These are phyloP conservation scores for Russula sp. DNA, from an alignment of 768 basidiomycete genomes.

Conservation along the genomic window DNA sequence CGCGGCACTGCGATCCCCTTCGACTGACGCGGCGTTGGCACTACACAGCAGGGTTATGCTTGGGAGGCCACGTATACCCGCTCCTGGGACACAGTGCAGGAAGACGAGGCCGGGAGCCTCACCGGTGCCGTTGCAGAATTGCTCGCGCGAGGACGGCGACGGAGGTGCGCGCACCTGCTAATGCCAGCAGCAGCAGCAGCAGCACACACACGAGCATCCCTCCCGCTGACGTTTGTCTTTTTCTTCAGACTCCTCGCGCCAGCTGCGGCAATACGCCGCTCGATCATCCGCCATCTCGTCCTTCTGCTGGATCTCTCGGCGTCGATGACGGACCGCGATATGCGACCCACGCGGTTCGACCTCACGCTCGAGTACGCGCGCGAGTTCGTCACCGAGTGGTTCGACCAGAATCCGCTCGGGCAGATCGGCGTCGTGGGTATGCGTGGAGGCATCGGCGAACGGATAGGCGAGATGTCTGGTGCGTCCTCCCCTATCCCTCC, in stretches of 20 bases:
- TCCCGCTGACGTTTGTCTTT: background rate
- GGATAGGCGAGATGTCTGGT: constrained; percentile 92
- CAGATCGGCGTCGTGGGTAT: constrained; percentile 95
- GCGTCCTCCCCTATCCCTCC: constrained; percentile 21
- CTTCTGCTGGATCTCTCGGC: constrained; percentile 87
- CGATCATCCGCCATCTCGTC: constrained; percentile 93
- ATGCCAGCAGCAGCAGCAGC: background rate
- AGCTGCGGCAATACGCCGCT: constrained; percentile 81
- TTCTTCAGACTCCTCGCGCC: constrained; percentile 55
- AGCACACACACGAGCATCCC: background rate
- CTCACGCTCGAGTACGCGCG: constrained; percentile 83
- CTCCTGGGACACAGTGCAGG: constrained; percentile 96
- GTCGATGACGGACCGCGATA: constrained; percentile 93
- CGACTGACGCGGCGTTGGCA: background rate
- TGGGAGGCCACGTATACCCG: constrained; percentile 96
- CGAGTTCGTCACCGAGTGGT: constrained; percentile 94
- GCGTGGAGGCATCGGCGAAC: constrained; percentile 84
- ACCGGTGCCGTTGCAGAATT: constrained; percentile 85
- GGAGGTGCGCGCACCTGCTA: constrained; percentile 46
- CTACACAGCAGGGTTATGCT: constrained; percentile 67
- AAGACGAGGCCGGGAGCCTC: constrained; percentile 89
- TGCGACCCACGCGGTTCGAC: constrained; percentile 92
- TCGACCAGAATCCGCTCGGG: constrained; percentile 97
- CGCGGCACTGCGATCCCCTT: background rate
- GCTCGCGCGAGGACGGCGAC: constrained; percentile 76